Conservation (phyloP, 495 filamentous ascomycete genomes). For the Acidomyces sp. region DNA sequence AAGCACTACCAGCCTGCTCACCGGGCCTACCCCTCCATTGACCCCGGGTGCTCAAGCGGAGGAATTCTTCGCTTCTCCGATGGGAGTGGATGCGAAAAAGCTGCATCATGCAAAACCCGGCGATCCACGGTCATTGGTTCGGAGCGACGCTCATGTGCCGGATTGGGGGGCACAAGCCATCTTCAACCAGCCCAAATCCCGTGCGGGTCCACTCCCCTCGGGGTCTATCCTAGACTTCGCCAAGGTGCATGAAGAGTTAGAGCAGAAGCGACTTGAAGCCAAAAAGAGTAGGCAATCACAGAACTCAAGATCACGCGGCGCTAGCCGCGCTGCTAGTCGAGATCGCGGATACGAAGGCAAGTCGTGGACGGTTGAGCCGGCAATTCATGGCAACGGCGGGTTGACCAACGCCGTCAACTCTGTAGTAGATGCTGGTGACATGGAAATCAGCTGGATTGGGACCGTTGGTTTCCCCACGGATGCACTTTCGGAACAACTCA, state of each 20-base stretch:
- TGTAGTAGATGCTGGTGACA: slow-evolving; percentile 47
- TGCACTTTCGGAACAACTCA: slow-evolving; percentile 53
- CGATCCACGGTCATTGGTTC: slow-evolving; percentile 32
- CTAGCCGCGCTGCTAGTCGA: slow-evolving; percentile 21
- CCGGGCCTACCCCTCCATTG: slow-evolving; percentile 37
- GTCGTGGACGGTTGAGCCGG: slow-evolving; percentile 69
- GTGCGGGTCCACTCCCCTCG: slow-evolving; percentile 52
- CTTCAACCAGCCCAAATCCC: slow-evolving; percentile 63
- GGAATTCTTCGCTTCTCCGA: slow-evolving; percentile 41
- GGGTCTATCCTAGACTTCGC: slow-evolving; percentile 58
- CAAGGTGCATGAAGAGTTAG: slow-evolving; percentile 32
- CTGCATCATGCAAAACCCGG: slow-evolving; percentile 31
- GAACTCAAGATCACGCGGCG: slow-evolving; percentile 16
- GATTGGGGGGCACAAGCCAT: slow-evolving; percentile 53
- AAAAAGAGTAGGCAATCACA: slow-evolving; percentile 14
- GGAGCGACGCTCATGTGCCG: slow-evolving; percentile 49
- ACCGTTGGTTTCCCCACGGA: slow-evolving; percentile 88
- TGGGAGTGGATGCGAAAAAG: not conserved
- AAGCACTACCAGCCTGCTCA: slow-evolving; percentile 17
- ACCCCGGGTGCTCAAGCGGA: slow-evolving; percentile 52
- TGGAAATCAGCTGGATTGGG: slow-evolving; percentile 71
- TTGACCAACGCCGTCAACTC: slow-evolving; percentile 76
- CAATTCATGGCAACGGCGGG: slow-evolving; percentile 82
- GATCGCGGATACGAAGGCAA: slow-evolving; percentile 54
- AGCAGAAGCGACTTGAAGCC: slow-evolving; percentile 25